Evolutionary conservation across 2,329 filamentous ascomycete species (phyloP).

Genomic region (Aspergillus sp.): DNA sequence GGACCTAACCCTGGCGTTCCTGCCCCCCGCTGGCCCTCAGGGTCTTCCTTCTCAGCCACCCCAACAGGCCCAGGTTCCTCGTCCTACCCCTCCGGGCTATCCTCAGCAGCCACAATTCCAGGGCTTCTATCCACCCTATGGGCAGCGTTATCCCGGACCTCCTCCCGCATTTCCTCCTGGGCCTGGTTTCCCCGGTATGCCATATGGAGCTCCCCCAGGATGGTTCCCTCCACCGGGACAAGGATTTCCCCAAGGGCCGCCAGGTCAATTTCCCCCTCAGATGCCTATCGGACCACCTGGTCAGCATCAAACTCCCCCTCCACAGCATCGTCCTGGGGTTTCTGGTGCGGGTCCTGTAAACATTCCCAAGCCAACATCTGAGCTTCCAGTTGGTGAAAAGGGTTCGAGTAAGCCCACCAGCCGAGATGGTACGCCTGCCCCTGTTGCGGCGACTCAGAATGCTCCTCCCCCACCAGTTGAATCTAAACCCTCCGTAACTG

Average conservation of each 20-base stretch:
- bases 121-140: slow-evolving; percentile 42
- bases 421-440: slow-evolving; percentile 29
- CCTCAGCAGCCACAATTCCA: slow-evolving; percentile 40
- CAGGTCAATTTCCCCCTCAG: slow-evolving; percentile 58
- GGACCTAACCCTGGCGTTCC: slow-evolving; percentile 19
- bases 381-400: slow-evolving; percentile 39
- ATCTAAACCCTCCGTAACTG: slow-evolving; percentile 34
- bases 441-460: slow-evolving; percentile 22
- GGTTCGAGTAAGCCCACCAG: slow-evolving; percentile 29
- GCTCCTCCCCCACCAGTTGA: slow-evolving; percentile 34
- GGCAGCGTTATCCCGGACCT: slow-evolving; percentile 36
- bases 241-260: slow-evolving; percentile 63
- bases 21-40: slow-evolving; percentile 14
- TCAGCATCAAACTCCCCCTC: slow-evolving; percentile 31
- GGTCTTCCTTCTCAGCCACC: slow-evolving; percentile 39
- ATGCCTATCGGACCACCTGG: slow-evolving; percentile 56
- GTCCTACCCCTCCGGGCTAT: slow-evolving; percentile 33
- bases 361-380: slow-evolving; percentile 35
- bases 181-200: slow-evolving; percentile 68
- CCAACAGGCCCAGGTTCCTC: slow-evolving; percentile 39
- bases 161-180: slow-evolving; percentile 50
- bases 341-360: slow-evolving; percentile 21
- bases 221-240: slow-evolving; percentile 75
- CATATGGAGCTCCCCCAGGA: slow-evolving; percentile 68
- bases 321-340: slow-evolving; percentile 32